A percentile compares a stretch with the other conserved stretches of the same genome.
Conservation (phyloP, 1,139 yeast species). For the Sugiyamaella sp. region DNA sequence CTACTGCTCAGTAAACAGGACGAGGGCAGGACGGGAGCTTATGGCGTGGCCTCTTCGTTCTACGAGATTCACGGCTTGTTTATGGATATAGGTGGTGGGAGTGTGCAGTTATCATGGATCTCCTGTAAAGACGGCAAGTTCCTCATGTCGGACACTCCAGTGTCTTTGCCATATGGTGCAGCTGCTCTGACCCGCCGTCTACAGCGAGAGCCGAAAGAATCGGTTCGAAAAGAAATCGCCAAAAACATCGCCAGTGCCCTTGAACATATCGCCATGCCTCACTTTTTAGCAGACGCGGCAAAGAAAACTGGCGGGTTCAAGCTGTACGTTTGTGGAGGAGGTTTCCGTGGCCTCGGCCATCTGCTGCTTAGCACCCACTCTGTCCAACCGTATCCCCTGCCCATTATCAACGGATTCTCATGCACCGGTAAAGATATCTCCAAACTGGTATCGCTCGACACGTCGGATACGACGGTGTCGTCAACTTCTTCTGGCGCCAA, state of each 20-base stretch:
- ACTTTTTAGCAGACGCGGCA: constrained; percentile 42
- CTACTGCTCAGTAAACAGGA: constrained; percentile 57
- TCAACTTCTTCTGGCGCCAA: constrained; percentile 28
- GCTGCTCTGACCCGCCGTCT: constrained; percentile 61
- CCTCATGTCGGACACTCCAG: constrained; percentile 56
- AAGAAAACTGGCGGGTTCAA: constrained; percentile 57
- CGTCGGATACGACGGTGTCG: constrained; percentile 9
- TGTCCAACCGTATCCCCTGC: constrained; percentile 53
- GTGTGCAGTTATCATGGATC: constrained; percentile 67
- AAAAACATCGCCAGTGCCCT: constrained; percentile 47
- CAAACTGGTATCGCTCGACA: constrained; percentile 9
- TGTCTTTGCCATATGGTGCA: constrained; percentile 68
- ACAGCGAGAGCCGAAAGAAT: constrained; percentile 47
- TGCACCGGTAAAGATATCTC: constrained; percentile 54
- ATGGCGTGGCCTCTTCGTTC: constrained; percentile 70
- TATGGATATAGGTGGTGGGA: constrained; percentile 70
- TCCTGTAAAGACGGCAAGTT: constrained; percentile 56
- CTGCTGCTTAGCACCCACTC: constrained; percentile 54
- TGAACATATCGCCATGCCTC: constrained; percentile 45
- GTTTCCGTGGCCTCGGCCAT: constrained; percentile 65
- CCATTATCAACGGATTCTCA: constrained; percentile 66
- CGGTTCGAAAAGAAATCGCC: constrained; percentile 32
- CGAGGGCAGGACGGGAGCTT: constrained; percentile 65
- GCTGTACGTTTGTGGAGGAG: constrained; percentile 68
- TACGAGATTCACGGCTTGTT: constrained; percentile 62